Evolutionary conservation across 257 asterid genomes (phyloP).

Genomic region (Osmanthus fragrans): DNA sequence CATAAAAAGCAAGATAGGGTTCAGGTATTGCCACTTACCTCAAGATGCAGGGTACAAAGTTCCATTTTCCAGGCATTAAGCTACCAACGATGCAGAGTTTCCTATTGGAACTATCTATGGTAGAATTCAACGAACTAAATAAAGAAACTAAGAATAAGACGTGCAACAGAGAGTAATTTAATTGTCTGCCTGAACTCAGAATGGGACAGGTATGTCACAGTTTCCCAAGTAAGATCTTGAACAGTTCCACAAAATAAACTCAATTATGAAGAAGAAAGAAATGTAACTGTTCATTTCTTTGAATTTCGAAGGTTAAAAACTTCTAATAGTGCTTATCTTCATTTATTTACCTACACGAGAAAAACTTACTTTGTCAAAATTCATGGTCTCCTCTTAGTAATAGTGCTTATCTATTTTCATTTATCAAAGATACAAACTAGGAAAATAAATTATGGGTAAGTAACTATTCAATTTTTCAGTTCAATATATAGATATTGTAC

Average conservation of each 20-base stretch:
- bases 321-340: slow-evolving; percentile 1
- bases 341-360: neutral
- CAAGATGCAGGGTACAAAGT: neutral
- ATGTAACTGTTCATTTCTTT: neutral
- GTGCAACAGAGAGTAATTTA: slow-evolving; percentile 1
- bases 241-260: neutral
- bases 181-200: neutral
- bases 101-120: slow-evolving; percentile 6
- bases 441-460: neutral
- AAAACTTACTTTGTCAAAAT: neutral
- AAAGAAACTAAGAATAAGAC: neutral
- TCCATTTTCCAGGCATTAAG: neutral
- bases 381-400: neutral
- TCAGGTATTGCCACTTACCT: slow-evolving; percentile 14
- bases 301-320: neutral
- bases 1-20: neutral
- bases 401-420: neutral
- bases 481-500: neutral
- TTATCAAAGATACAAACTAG: neutral
- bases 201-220: neutral
- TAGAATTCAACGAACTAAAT: neutral
- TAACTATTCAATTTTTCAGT: neutral
- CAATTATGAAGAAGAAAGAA: slow-evolving; percentile 3
- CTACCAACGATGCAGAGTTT: neutral
- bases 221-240: neutral